These are phyloP conservation scores for Cenococcum geophilum DNA, from an alignment of 495 filamentous ascomycete genomes.

Conservation along the genomic window DNA sequence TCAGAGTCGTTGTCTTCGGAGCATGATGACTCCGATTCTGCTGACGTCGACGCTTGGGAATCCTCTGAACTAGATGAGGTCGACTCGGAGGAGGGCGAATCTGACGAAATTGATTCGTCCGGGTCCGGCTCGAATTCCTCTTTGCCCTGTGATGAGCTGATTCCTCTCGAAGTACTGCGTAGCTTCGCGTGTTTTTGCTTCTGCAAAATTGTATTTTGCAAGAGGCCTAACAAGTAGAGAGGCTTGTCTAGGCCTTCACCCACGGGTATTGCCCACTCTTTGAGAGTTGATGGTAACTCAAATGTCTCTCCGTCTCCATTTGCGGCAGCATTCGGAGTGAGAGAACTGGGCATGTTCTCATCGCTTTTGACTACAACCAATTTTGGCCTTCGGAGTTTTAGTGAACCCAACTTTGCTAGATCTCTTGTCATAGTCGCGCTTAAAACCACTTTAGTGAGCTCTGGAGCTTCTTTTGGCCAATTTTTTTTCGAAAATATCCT, in stretches of 20 bases:
- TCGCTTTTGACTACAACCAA: slow-evolving; percentile 64
- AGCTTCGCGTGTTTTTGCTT: background rate
- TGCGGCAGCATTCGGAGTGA: slow-evolving; percentile 20
- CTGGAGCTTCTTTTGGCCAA: slow-evolving; percentile 45
- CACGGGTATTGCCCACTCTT: slow-evolving; percentile 69
- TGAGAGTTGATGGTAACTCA: slow-evolving; percentile 60
- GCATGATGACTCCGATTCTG: background rate
- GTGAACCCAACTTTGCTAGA: slow-evolving; percentile 64
- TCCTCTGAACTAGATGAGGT: slow-evolving; percentile 23
- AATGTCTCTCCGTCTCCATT: slow-evolving; percentile 38
- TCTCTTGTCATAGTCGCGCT: slow-evolving; percentile 94
- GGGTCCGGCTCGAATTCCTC: slow-evolving; percentile 34
- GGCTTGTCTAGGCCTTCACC: slow-evolving; percentile 75
- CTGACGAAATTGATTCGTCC: slow-evolving; percentile 16
- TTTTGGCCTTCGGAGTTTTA: slow-evolving; percentile 68
- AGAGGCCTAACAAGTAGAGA: slow-evolving; percentile 62
- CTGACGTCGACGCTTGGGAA: slow-evolving; percentile 27
- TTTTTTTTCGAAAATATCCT: slow-evolving; percentile 46
- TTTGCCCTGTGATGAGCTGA: background rate
- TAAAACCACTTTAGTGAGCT: slow-evolving; percentile 63
- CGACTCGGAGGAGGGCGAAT: background rate
- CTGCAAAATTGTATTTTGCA: slow-evolving; percentile 37
- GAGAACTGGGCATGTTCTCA: slow-evolving; percentile 30
- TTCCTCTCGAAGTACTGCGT: slow-evolving; percentile 22
- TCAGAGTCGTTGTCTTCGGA: background rate